Conservation (phyloP, 2,329 filamentous ascomycete genomes). For the Aspergillus luchuensis region DNA sequence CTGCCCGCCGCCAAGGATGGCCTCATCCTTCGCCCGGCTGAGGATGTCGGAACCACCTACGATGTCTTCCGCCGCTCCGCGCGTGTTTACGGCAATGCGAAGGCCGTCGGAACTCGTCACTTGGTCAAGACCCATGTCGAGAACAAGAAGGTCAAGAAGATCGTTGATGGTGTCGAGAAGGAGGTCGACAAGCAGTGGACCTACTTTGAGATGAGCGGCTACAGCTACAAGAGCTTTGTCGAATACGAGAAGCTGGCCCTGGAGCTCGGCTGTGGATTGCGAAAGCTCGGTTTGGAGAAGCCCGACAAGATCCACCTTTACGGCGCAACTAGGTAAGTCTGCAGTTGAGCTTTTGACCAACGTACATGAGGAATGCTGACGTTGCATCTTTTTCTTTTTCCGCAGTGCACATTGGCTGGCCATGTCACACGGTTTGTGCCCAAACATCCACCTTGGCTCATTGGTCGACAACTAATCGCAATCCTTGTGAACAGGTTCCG, state of each 20-base stretch:
- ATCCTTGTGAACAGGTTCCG: slow-evolving; percentile 50
- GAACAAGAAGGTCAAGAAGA: slow-evolving; percentile 86
- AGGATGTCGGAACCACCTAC: slow-evolving; percentile 74
- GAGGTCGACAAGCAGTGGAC: slow-evolving; percentile 90
- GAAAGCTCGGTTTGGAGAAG: slow-evolving; percentile 69
- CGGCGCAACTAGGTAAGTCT: slow-evolving; percentile 71
- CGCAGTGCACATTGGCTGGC: slow-evolving; percentile 77
- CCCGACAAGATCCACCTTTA: slow-evolving; percentile 77
- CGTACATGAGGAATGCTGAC: slow-evolving; percentile 15
- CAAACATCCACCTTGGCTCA: not conserved
- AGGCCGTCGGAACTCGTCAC: slow-evolving; percentile 70
- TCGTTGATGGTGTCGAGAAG: slow-evolving; percentile 75
- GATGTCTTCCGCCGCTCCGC: slow-evolving; percentile 74
- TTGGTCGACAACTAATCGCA: not conserved
- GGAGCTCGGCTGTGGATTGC: slow-evolving; percentile 71
- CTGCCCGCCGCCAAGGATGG: slow-evolving; percentile 71
- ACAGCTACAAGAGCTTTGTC: slow-evolving; percentile 74
- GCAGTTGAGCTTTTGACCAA: not conserved
- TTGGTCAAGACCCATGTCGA: slow-evolving; percentile 78
- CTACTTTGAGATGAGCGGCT: slow-evolving; percentile 80
- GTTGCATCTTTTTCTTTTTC: slow-evolving; percentile 1
- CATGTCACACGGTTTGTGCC: slow-evolving; percentile 66
- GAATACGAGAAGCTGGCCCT: slow-evolving; percentile 74
- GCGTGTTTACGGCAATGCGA: slow-evolving; percentile 62
- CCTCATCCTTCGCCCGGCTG: slow-evolving; percentile 65